Conservation (phyloP, 2,329 filamentous ascomycete genomes). For the Phialocephala sp. region DNA sequence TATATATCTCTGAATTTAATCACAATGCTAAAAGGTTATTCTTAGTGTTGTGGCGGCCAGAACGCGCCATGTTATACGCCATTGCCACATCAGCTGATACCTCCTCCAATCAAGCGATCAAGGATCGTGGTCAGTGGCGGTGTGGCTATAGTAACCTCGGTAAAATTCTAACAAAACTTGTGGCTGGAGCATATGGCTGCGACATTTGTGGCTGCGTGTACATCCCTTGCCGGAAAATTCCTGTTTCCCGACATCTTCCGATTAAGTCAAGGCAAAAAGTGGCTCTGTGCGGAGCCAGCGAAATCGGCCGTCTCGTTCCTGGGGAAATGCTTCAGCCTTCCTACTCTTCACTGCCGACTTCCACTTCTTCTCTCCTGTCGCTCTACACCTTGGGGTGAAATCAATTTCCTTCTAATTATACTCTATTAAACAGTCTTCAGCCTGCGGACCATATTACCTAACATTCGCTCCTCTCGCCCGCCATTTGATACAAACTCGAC, state of each 20-base stretch:
- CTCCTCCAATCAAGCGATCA: too few species aligned
- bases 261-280: neutral
- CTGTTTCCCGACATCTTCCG: neutral
- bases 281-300: constrained; percentile 3
- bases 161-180: too few species aligned
- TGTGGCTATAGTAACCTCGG: too few species aligned
- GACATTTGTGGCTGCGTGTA: neutral
- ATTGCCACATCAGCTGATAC: too few species aligned
- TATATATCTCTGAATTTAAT: too few species aligned
- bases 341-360: constrained; percentile 1
- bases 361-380: constrained; percentile 2
- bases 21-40: too few species aligned
- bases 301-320: constrained; percentile 2
- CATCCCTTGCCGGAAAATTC: too few species aligned
- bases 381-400: constrained; percentile 6
- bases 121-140: too few species aligned
- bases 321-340: constrained; percentile 3
- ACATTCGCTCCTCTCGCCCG: constrained; percentile 2
- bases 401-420: constrained; percentile 3
- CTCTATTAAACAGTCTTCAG: neutral
- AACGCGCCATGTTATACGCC: too few species aligned
- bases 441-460: constrained; percentile 1
- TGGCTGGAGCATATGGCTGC: neutral
- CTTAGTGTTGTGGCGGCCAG: too few species aligned
- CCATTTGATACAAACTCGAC: neutral